phyloP scores from a whole-genome alignment of 495 filamentous ascomycete genomes.

The Lindgomyces ingoldianus region DNA sequence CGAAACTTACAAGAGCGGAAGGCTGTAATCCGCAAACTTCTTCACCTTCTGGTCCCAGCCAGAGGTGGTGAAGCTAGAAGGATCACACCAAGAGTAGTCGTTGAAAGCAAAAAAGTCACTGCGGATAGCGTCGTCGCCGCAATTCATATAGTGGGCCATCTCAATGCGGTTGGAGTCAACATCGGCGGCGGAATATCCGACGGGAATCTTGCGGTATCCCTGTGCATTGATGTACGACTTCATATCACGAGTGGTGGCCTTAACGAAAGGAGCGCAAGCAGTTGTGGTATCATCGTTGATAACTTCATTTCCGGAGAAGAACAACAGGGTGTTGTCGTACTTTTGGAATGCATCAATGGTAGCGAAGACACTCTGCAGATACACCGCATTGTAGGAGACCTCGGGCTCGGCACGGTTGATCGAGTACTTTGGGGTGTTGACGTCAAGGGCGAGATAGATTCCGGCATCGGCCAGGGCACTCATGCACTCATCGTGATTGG shows the following conservation, averaged over 20 bases:
- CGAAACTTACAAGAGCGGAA: conserved; percentile 74
- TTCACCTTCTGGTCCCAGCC: conserved; percentile 92
- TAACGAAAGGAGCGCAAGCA: conserved; percentile 78
- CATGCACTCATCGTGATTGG: conserved; percentile 66
- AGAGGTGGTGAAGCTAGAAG: conserved; percentile 70
- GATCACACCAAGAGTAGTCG: conserved; percentile 96
- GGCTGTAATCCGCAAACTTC: conserved; percentile 84
- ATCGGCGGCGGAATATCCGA: conserved; percentile 91
- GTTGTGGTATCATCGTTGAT: conserved; percentile 83
- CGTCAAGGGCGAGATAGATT: conserved; percentile 89
- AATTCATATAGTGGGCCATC: conserved; percentile 93
- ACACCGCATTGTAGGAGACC: conserved; percentile 84
- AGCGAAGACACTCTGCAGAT: conserved; percentile 90
- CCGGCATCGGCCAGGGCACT: conserved; percentile 47
- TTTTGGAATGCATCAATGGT: conserved; percentile 86
- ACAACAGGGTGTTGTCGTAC: conserved; percentile 87
- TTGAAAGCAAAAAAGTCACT: conserved; percentile 98
- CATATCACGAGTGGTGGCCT: conserved; percentile 91
- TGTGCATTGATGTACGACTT: conserved; percentile 76
- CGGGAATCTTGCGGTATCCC: conserved; percentile 77
- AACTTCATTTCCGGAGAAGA: conserved; percentile 97
- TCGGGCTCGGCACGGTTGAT: conserved; percentile 76
- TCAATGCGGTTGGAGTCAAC: conserved; percentile 83
- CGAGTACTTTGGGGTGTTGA: conserved; percentile 76
- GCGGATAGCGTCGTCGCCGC: conserved; percentile 79